Evolutionary conservation across 2,329 filamentous ascomycete species (phyloP), one percentile per base, ranked within the genome.

Genomic region (Salinomyces thailandicus): DNA sequence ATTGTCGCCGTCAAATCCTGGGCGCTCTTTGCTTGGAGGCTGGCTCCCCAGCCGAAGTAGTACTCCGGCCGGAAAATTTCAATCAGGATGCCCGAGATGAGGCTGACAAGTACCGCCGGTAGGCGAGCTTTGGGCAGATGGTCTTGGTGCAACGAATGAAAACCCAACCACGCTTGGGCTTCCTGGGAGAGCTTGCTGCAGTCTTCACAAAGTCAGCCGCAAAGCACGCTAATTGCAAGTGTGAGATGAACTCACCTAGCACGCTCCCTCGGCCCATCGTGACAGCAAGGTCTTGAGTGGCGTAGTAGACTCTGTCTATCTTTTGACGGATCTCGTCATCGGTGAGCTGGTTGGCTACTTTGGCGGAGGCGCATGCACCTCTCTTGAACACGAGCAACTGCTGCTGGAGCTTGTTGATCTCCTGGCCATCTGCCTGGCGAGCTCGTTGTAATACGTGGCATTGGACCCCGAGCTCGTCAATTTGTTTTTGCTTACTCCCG

Each of bases 221-320:
- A 11, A 14, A 11, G 4, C 14, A n/a, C n/a, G n/a, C 30, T 9
- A 28, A n/a, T n/a, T n/a, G n/a, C n/a, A n/a, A n/a, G n/a, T n/a
- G n/a, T n/a, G n/a, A n/a, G n/a, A n/a, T n/a, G n/a, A n/a, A n/a
- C 33, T 35, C 17, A 42, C 39, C 35, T 15, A 81, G 58, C 58
- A 69, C 78, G 7, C 71, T 66, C 44, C 71, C 71, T 36, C 78
- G 67, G 44, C 79, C 82, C 52, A 80, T 72, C n/a, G 72, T 70
- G 48, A 84, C 75, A 3, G 78, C 73, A 78, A 79, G 84, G 48
- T 83, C 81, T 58, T 82, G 77, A 48, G 82, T 59, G n/a, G 75
- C 71, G 48, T 82, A 79, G 13, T 72, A 73, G 32, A 84, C 55
- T 42, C 68, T 67, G 28, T 38, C 42, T 64, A 80, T 73, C 7